Evolutionary conservation across 2,329 filamentous ascomycete genomes (phyloP).

Genomic region (Zymoseptoria crescenta): DNA sequence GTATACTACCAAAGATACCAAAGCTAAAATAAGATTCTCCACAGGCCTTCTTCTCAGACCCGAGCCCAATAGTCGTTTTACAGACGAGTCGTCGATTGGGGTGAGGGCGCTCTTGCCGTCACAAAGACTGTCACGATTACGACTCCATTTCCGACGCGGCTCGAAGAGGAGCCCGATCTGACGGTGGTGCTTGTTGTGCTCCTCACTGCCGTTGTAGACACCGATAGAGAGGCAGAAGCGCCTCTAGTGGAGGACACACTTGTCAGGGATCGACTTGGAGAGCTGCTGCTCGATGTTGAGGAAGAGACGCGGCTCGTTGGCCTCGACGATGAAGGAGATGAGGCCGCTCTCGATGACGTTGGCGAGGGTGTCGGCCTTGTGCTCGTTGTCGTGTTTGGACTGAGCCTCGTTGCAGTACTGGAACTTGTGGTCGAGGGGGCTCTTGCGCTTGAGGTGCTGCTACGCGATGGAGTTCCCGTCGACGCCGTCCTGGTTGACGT

Average conservation of each 20-base stretch:
- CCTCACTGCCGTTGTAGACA: not conserved
- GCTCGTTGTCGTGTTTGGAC: not conserved
- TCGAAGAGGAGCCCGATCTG: not conserved
- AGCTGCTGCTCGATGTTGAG: not conserved
- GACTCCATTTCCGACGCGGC: not conserved
- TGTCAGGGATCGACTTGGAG: not conserved
- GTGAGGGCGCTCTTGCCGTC: not conserved
- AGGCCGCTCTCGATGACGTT: not conserved
- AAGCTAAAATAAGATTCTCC: not conserved
- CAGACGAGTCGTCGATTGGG: not conserved
- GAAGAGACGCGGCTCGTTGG: not conserved
- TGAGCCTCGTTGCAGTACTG: not conserved
- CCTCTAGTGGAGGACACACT: not conserved
- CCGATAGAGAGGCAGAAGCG: not conserved
- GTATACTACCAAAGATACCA: not conserved
- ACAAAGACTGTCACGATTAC: not conserved
- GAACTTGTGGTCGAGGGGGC: not conserved
- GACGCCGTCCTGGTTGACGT: not conserved
- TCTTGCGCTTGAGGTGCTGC: not conserved
- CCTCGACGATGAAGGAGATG: not conserved
- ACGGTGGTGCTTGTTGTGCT: not conserved
- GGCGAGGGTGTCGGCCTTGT: not conserved
- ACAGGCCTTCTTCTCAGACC: not conserved
- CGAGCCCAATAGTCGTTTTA: not conserved
- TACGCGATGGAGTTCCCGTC: not conserved